Percentiles rank a stretch among this genome's conserved stretches.
These are phyloP conservation scores for Grosmannia serpens DNA, from an alignment of 2,329 filamentous ascomycete genomes.

Conservation along the genomic window DNA sequence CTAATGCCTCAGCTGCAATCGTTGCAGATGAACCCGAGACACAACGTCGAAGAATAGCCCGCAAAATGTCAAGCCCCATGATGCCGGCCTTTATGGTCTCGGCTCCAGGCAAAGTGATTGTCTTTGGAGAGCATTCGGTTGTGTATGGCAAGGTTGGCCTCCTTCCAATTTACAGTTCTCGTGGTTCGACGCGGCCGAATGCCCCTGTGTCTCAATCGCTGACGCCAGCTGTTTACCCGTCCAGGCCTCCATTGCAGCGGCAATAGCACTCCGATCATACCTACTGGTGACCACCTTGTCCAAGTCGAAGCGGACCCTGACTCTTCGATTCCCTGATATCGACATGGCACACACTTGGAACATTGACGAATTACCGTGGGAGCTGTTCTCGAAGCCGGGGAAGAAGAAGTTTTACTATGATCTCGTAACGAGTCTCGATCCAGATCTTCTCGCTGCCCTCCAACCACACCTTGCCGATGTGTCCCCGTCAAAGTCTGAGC, in stretches of 20 bases:
- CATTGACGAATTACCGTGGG: conserved; percentile 85
- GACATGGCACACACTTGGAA: conserved; percentile 85
- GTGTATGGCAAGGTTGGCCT: conserved; percentile 75
- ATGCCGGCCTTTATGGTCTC: conserved; percentile 96
- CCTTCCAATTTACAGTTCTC: not conserved
- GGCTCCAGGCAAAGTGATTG: conserved; percentile 94
- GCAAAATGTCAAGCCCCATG: conserved; percentile 53
- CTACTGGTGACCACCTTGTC: conserved; percentile 90
- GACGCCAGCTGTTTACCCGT: conserved; percentile 5
- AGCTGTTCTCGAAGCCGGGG: conserved; percentile 60
- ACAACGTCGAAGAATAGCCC: conserved; percentile 26
- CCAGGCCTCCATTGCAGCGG: conserved; percentile 82
- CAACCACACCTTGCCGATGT: conserved; percentile 66
- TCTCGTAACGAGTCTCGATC: conserved; percentile 71
- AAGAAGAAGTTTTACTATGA: conserved; percentile 97
- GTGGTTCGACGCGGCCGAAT: no score
- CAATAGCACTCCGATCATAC: conserved; percentile 91
- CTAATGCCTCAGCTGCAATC: conserved; percentile 14
- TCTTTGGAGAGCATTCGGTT: conserved; percentile 96
- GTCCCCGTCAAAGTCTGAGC: conserved; percentile 52
- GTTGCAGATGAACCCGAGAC: conserved; percentile 19
- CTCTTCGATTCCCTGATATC: conserved; percentile 84
- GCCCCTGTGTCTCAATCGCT: not conserved
- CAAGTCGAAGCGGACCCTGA: conserved; percentile 81
- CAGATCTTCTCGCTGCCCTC: conserved; percentile 68